phyloP scores from a whole-genome alignment of 768 basidiomycete species.

The Mycena alexandri region DNA sequence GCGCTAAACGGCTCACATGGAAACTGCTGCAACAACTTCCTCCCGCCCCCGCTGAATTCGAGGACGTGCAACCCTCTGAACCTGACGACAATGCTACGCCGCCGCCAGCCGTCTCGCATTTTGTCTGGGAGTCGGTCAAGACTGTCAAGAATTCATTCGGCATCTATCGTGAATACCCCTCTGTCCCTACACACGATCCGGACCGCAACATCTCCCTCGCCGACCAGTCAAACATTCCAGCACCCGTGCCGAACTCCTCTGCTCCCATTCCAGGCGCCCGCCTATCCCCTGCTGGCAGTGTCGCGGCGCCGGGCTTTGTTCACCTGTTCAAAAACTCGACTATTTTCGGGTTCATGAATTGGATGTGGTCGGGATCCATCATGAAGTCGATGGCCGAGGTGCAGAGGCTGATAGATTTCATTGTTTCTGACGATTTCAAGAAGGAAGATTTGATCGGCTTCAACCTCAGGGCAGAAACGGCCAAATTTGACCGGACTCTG shows the following conservation, averaged over 20 bases:
- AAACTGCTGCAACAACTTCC: constrained; percentile 24
- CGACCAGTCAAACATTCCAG: constrained; percentile 15
- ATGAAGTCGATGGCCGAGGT: constrained; percentile 26
- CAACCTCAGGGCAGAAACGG: constrained; percentile 11
- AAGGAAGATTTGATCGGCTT: constrained; percentile 24
- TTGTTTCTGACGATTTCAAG: constrained; percentile 30
- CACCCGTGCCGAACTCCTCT: not conserved
- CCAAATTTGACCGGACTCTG: constrained; percentile 6
- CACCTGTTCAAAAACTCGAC: constrained; percentile 25
- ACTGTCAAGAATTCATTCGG: constrained; percentile 31
- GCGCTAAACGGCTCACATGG: constrained; percentile 16
- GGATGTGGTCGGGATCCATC: constrained; percentile 34
- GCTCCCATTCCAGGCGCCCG: not conserved
- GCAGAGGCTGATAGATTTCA: constrained; percentile 19
- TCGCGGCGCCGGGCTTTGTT: not conserved
- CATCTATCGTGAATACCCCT: constrained; percentile 34
- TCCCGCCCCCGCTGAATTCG: constrained; percentile 4
- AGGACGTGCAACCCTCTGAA: not conserved
- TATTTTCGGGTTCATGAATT: constrained; percentile 31
- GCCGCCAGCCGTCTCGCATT: constrained; percentile 2
- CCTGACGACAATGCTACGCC: constrained; percentile 5
- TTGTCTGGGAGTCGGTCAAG: constrained; percentile 19
- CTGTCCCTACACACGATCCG: constrained; percentile 29
- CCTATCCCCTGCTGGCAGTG: not conserved
- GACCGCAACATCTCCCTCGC: constrained; percentile 19